Base-by-base conservation (phyloP, 164 flowering plant genomes). In the Saururus chinensis region DNA sequence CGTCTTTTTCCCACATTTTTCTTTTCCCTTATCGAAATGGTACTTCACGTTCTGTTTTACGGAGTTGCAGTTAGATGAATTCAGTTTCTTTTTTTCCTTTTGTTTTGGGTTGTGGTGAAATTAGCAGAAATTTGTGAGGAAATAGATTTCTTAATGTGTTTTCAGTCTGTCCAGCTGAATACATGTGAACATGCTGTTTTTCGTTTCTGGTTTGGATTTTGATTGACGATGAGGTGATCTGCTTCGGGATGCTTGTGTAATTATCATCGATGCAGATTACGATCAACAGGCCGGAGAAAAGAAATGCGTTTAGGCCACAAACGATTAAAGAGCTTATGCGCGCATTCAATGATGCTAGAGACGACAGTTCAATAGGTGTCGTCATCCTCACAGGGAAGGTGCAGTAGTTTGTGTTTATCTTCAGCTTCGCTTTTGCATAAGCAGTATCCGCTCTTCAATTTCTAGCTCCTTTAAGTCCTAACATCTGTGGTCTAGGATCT, bases 371-470 rank as follows among this genome's bases (percentile, higher is more conserved):
- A 0, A 69, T 89, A 5, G 98, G 98, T 62, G 98, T 89, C 17
- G 81, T 92, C 70, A 84, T 92, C 74, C 77, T 92, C 49, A 84
- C 98, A 0, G 98, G 98, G 16, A 84, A 83, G 86, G 98, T 92
- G 74, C 0, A n/a, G 7, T 61, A 19, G 58, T 62, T 16, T 54
- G 25, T 66, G 52, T 37, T 53, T 40, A 20, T 41, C 9, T 19
- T 57, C 9, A 30, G 7, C 54, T 6, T 40, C 42, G 42, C 11
- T 40, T 40, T 40, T 40, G 42, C 42, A 11, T 40, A 40, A 40
- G 55, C 55, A 52, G 19, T 7, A 7, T 16, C 14, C 9, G 20
- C 55, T 61, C 56, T 40, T 40, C 8, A n/a, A n/a, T n/a, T n/a
- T n/a, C n/a, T n/a, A n/a, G n/a, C n/a, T n/a, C n/a, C n/a, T n/a